Evolutionary conservation across 2,329 filamentous ascomycete genomes (phyloP).

Genomic region (Penicillium sp.): DNA sequence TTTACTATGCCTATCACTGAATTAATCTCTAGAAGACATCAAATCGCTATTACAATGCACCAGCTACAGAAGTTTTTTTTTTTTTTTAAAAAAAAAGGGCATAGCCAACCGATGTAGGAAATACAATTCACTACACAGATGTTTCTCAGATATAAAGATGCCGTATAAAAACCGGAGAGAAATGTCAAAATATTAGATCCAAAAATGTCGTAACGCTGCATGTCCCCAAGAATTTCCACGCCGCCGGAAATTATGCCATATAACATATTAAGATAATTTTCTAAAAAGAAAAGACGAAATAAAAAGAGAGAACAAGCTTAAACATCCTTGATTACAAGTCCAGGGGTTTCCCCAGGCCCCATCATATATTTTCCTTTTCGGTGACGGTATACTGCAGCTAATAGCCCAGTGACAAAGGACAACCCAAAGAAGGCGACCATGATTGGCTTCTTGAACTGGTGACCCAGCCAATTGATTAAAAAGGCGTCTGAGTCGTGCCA

Average conservation of each 20-base stretch:
- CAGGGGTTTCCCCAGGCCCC: not conserved
- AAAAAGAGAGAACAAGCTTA: not conserved
- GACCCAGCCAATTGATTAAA: conserved; percentile 21
- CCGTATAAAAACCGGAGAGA: too few relatives aligned
- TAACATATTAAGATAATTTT: not conserved
- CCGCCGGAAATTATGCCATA: not conserved
- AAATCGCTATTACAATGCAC: not conserved
- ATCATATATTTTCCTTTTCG: not conserved
- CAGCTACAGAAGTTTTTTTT: not conserved
- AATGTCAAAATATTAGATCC: not conserved
- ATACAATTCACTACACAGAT: not conserved
- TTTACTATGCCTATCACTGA: too few relatives aligned
- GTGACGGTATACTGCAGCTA: not conserved
- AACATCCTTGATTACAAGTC: not conserved
- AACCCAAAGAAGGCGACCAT: not conserved
- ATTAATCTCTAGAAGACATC: not conserved
- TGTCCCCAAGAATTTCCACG: too few relatives aligned
- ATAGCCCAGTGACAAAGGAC: not conserved
- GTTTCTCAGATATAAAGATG: too few relatives aligned
- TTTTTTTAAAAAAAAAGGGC: not conserved
- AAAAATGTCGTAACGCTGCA: not conserved
- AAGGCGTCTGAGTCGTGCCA: conserved; percentile 41
- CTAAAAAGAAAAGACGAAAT: not conserved
- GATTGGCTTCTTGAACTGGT: not conserved
- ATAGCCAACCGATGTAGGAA: not conserved